These are phyloP conservation scores for Microglena sp. DNA, from an alignment of 139 green algal genomes.

Conservation along the genomic window DNA sequence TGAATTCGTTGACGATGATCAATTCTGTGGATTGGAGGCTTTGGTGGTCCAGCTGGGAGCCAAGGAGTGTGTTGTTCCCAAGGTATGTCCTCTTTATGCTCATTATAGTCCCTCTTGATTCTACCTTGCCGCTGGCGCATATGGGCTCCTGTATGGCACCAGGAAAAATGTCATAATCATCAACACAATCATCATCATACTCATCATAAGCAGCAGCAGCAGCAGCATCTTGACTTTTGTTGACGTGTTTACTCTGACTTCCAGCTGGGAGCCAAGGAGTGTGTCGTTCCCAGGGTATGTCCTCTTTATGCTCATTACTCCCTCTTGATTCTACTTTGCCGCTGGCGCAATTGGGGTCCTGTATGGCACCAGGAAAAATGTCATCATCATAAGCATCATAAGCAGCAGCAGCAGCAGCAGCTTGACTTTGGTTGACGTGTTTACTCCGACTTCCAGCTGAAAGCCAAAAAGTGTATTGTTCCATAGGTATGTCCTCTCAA, in stretches of 20 bases:
- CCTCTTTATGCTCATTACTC: constrained; percentile 1
- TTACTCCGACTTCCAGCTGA: background rate
- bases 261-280: background rate
- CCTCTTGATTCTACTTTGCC: background rate
- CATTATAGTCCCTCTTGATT: background rate
- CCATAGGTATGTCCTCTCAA: constrained; percentile 25
- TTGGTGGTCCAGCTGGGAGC: constrained; percentile 73
- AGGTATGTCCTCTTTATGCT: constrained; percentile 19
- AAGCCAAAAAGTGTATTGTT: constrained; percentile 58
- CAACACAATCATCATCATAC: background rate
- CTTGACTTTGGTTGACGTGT: background rate
- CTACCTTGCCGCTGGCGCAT: background rate
- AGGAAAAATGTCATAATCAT: background rate
- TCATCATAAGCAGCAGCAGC: background rate
- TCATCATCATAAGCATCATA: background rate
- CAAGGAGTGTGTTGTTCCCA: constrained; percentile 66
- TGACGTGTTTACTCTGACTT: no score
- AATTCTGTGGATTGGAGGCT: constrained; percentile 70
- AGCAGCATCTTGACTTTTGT: no score
- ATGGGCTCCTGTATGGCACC: background rate
- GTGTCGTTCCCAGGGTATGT: constrained; percentile 26
- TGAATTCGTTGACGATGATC: constrained; percentile 79
- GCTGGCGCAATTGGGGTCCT: background rate
- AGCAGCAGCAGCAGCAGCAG: background rate
- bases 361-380: background rate